Evolutionary conservation across 768 basidiomycete species (phyloP), one percentile per base, ranked within the genome.

Genomic region (Dentipellis sp.): DNA sequence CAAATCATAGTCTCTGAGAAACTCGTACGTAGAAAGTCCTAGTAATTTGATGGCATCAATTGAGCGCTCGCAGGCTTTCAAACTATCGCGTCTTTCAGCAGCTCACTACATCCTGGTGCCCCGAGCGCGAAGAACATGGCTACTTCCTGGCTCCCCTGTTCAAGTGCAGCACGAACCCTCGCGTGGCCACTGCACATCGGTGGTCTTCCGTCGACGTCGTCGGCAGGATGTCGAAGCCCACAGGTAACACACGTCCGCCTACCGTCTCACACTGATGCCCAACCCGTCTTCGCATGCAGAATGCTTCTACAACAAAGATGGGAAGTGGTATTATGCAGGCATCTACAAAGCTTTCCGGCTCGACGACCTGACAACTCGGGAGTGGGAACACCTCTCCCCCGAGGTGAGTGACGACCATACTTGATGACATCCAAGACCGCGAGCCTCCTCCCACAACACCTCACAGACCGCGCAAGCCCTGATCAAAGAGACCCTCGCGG

Each of bases 301-400:
- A 64, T 91, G 86, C 59, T 91, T 91, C 68, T 91, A 82, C 62
- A 85, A 83, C 68, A 88, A 83, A 66, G 86, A 88, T 55, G 85
- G 84, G 8, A 79, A 80, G 57, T 91, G 86, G 86, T 91, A 90
- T 66, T 91, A 91, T 58, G 88, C 88, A 11, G 88, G 88, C n/a
- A 75, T 80, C 3, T 91, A 91, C 69, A 80, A 76, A 54, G 78
- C 78, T 1, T 81, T 91, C 65, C 71, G 75, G 53, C 74, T 91
- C 50, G 82, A 81, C 23, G 80, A 86, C 56, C 71, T 91, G 12
- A 80, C 81, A 0, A 69, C 74, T 8, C 80, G 80, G 54, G 88
- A 91, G 66, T 91, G 86, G 82, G 78, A 77, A 29, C 76, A 77
- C 45, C 75, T 91, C 35, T 78, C 83, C 34, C 66, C 67, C 34